A percentile compares a stretch with the other conserved stretches of the same genome.
Evolutionary conservation across 148 eudicot genomes (phyloP).

Genomic region (Vaccinium myrtillus): DNA sequence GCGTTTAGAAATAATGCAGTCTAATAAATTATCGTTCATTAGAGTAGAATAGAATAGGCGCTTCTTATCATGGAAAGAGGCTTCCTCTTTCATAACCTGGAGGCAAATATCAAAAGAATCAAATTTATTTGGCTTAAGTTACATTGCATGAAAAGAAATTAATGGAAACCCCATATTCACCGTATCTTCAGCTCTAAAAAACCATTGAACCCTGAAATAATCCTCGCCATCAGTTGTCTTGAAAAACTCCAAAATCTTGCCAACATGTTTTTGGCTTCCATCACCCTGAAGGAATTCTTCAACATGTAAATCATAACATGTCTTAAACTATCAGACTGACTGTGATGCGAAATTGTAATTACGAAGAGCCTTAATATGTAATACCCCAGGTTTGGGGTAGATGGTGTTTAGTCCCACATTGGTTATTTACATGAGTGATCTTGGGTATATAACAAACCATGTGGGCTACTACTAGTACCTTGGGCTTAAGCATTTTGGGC

Average conservation of each 20-base stretch:
- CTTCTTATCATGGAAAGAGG: slow-evolving; percentile 70
- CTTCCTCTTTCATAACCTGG: slow-evolving; percentile 73
- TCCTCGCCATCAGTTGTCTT: slow-evolving; percentile 63
- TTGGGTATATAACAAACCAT: too few relatives aligned
- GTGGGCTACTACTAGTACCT: too few relatives aligned
- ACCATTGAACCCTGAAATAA: slow-evolving; percentile 94
- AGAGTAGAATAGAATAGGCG: slow-evolving; percentile 78
- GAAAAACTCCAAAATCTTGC: slow-evolving; percentile 79
- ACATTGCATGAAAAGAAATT: neutral
- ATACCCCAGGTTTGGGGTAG: too few relatives aligned
- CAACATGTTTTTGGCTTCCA: slow-evolving; percentile 61
- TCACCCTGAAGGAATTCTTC: slow-evolving; percentile 62
- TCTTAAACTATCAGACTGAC: slow-evolving; percentile 17
- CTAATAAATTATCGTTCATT: slow-evolving; percentile 76
- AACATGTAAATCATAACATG: slow-evolving; percentile 24
- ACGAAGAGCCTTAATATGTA: neutral
- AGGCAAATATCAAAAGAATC: slow-evolving; percentile 4
- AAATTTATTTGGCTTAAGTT: slow-evolving; percentile 15
- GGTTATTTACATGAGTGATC: too few relatives aligned
- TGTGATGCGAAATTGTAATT: neutral
- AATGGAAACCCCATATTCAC: slow-evolving; percentile 31
- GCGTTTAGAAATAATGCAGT: slow-evolving; percentile 79
- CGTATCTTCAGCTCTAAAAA: slow-evolving; percentile 90
- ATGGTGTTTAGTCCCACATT: too few relatives aligned
- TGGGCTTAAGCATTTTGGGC: too few relatives aligned